phyloP scores from a whole-genome alignment of 2,329 filamentous ascomycete genomes.

The Atkinsonella hypoxylon region DNA sequence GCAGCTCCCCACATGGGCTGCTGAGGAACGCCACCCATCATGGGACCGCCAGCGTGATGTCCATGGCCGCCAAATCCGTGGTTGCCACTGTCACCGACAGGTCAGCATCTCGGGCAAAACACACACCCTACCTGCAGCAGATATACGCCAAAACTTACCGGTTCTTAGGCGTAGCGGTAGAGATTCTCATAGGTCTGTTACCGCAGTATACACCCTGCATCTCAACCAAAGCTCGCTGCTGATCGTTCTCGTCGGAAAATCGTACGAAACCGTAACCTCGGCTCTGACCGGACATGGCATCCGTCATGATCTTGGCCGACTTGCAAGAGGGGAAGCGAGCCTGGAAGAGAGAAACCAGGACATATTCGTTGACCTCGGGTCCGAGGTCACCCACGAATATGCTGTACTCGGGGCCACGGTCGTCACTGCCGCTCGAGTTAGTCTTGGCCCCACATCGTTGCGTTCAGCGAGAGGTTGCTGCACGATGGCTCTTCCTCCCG shows the following conservation, averaged over 20 bases:
- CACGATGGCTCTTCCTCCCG: no score
- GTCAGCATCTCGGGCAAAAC: conserved; percentile 4
- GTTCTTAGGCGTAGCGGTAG: conserved; percentile 96
- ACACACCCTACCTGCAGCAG: background rate
- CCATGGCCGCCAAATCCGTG: conserved; percentile 29
- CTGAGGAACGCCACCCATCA: conserved; percentile 31
- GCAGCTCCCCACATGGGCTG: conserved; percentile 32
- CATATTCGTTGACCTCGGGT: conserved; percentile 97
- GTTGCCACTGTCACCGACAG: conserved; percentile 17
- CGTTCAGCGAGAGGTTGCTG: no score
- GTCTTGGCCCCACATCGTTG: background rate
- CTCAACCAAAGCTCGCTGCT: conserved; percentile 89
- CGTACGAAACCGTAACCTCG: conserved; percentile 97
- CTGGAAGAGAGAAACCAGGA: conserved; percentile 94
- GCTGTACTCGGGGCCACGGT: conserved; percentile 88
- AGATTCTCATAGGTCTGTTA: conserved; percentile 97
- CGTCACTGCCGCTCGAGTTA: conserved; percentile 49
- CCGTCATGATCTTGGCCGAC: conserved; percentile 99
- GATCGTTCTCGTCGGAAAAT: conserved; percentile 89
- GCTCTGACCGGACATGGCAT: conserved; percentile 94
- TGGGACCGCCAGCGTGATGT: conserved; percentile 30
- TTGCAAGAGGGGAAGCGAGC: conserved; percentile 94
- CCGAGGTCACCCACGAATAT: conserved; percentile 98
- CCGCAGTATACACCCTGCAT: conserved; percentile 99
- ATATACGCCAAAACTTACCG: conserved; percentile 27